A percentile compares a stretch with the other conserved stretches of the same genome.
These are phyloP conservation scores for Sphagnum tenellum DNA, from an alignment of 225 moss, liverwort and hornwort species.

Conservation along the genomic window DNA sequence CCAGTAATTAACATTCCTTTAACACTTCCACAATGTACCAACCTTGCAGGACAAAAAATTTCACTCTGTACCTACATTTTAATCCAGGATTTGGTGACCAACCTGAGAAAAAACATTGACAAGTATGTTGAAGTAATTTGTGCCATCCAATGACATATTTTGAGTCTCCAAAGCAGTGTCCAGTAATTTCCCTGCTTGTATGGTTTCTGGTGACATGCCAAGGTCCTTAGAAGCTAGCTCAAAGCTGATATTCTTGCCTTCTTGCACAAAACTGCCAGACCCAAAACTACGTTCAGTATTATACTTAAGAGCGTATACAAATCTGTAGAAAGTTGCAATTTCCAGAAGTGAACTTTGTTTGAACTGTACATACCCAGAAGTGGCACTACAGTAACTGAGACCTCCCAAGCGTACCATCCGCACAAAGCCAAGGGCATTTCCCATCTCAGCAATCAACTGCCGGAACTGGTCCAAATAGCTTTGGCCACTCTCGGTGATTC, in stretches of 20 bases:
- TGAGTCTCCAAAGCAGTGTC: constrained; percentile 86
- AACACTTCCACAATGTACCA: no score
- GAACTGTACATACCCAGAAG: constrained; percentile 61
- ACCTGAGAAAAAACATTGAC: constrained; percentile 90
- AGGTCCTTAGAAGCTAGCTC: constrained; percentile 68
- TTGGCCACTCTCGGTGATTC: constrained; percentile 73
- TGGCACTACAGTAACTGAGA: constrained; percentile 91
- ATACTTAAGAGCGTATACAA: not conserved
- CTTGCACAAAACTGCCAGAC: constrained; percentile 65
- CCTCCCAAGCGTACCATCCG: constrained; percentile 96
- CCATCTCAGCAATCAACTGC: constrained; percentile 88
- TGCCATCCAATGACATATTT: constrained; percentile 75
- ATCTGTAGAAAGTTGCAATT: not conserved
- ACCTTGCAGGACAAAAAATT: not conserved
- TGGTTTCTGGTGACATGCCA: constrained; percentile 56
- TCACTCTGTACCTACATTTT: not conserved
- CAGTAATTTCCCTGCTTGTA: constrained; percentile 70
- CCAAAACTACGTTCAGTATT: not conserved
- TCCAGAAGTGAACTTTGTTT: not conserved
- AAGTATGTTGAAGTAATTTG: constrained; percentile 84
- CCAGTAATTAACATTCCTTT: no score
- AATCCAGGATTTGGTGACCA: not conserved
- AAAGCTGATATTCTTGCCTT: constrained; percentile 68
- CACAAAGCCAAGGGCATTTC: constrained; percentile 96
- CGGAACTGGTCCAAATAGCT: constrained; percentile 97